phyloP scores from a whole-genome alignment of 345 rosid genomes.

The Aegle marmelos region DNA sequence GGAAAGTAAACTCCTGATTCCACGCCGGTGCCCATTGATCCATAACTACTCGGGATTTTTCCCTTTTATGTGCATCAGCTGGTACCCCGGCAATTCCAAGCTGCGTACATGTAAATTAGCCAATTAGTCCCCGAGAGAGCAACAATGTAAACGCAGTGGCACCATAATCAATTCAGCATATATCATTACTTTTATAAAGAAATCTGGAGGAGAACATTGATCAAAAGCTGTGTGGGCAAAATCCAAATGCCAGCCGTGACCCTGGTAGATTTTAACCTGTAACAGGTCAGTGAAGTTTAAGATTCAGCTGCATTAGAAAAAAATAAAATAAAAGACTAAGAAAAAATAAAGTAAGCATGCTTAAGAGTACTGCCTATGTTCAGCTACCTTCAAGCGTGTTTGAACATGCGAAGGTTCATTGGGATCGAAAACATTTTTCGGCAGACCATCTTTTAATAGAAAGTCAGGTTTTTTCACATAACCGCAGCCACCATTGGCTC shows the following conservation, averaged over 20 bases:
- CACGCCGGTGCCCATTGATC: constrained; percentile 48
- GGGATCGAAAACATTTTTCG: constrained; percentile 48
- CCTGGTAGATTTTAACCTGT: constrained; percentile 68
- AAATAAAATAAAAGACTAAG: too few species aligned
- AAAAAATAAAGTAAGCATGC: neutral
- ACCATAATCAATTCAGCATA: neutral
- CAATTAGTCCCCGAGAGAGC: neutral
- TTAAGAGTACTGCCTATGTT: neutral
- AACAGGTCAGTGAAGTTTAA: constrained; percentile 7
- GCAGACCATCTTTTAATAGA: constrained; percentile 36
- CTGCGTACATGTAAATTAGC: constrained; percentile 27
- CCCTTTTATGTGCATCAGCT: constrained; percentile 21
- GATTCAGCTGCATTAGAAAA: neutral
- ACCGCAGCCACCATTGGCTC: constrained; percentile 83
- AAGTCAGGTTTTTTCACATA: constrained; percentile 75
- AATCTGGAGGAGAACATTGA: constrained; percentile 81
- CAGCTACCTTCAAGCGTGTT: constrained; percentile 52
- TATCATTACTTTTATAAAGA: constrained; percentile 66
- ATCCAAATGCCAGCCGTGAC: constrained; percentile 86
- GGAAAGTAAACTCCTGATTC: constrained; percentile 49
- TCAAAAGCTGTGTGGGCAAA: constrained; percentile 67
- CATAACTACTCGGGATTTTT: constrained; percentile 20
- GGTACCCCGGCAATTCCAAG: constrained; percentile 54
- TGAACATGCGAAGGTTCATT: constrained; percentile 28
- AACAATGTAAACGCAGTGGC: neutral